Evolutionary conservation across 805 yeast species (phyloP).

Genomic region (Wickerhamiella parazyma): DNA sequence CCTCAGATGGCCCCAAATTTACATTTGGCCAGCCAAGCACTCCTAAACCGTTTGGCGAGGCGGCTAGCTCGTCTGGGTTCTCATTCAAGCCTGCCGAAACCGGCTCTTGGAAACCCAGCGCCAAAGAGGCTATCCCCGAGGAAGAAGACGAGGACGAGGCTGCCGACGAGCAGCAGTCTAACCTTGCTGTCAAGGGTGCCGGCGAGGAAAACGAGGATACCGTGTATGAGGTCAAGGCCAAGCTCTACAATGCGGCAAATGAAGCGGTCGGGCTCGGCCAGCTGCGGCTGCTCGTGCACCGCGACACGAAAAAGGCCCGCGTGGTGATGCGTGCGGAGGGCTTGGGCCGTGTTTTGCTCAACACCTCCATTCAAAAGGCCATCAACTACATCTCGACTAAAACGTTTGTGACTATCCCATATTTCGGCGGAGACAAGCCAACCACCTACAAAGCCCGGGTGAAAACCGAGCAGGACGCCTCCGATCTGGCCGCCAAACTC

Average conservation of each 20-base stretch:
- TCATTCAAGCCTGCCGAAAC: conserved; percentile 2
- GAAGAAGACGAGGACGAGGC: conserved; percentile 33
- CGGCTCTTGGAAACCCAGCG: conserved; percentile 16
- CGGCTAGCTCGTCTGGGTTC: conserved; percentile 13
- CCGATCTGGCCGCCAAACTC: conserved; percentile 12
- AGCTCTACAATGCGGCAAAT: conserved; percentile 42
- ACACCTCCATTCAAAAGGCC: conserved; percentile 44
- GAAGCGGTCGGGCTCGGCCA: conserved; percentile 59
- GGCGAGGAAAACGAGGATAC: conserved; percentile 78
- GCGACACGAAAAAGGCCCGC: conserved; percentile 49
- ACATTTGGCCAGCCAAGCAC: conserved; percentile 11
- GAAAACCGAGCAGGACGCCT: conserved; percentile 41
- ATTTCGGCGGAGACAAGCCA: conserved; percentile 42
- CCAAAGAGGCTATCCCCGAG: conserved; percentile 10
- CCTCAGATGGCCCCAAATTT: conserved; percentile 10
- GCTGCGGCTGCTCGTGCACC: conserved; percentile 53
- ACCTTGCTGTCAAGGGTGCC: conserved; percentile 43
- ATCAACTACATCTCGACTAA: conserved; percentile 45
- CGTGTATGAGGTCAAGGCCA: conserved; percentile 52
- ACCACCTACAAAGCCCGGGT: conserved; percentile 62
- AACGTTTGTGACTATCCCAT: conserved; percentile 57
- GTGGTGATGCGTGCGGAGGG: conserved; percentile 80
- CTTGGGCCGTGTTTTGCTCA: conserved; percentile 62
- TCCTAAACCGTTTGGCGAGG: background rate
- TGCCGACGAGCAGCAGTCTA: conserved; percentile 22